Conservation (phyloP, 139 green algal genomes). For the Picochlorum sp. region DNA sequence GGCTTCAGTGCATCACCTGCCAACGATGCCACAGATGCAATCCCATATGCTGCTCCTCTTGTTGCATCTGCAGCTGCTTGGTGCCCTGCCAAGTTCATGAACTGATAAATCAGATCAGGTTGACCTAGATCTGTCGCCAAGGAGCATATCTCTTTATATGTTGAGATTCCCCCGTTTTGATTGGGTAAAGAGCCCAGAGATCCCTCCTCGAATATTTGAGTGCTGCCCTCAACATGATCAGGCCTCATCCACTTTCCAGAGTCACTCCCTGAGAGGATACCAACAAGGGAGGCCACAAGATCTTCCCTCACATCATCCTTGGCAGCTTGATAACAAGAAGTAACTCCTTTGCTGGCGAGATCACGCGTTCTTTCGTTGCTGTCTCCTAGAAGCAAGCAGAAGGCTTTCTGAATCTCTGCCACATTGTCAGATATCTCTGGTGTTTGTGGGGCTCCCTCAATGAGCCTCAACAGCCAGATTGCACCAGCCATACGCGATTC, state of each 20-base stretch:
- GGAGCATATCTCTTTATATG: constrained; percentile 83
- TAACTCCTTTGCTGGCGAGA: constrained; percentile 68
- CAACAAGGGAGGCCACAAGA: constrained; percentile 61
- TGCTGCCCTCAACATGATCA: background rate
- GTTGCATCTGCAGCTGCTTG: constrained; percentile 51
- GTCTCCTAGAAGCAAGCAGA: constrained; percentile 27
- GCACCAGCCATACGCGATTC: constrained; percentile 60
- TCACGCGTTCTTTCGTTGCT: constrained; percentile 33
- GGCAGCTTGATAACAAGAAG: constrained; percentile 63
- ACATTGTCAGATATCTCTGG: constrained; percentile 43
- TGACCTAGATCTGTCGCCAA: constrained; percentile 83
- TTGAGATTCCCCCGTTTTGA: constrained; percentile 43
- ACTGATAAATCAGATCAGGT: constrained; percentile 79
- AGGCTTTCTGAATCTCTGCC: constrained; percentile 49
- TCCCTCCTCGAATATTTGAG: constrained; percentile 6
- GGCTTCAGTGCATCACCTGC: constrained; percentile 50
- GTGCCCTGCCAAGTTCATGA: constrained; percentile 84
- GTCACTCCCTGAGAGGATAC: constrained; percentile 22
- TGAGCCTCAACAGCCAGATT: constrained; percentile 74
- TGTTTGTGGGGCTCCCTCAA: constrained; percentile 51
- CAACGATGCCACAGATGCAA: constrained; percentile 71
- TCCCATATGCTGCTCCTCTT: constrained; percentile 75
- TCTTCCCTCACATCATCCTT: constrained; percentile 36
- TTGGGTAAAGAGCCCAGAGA: constrained; percentile 15
- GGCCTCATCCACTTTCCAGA: background rate